Conservation (phyloP, 768 basidiomycete genomes). For the Xerocomus potaroensis region DNA sequence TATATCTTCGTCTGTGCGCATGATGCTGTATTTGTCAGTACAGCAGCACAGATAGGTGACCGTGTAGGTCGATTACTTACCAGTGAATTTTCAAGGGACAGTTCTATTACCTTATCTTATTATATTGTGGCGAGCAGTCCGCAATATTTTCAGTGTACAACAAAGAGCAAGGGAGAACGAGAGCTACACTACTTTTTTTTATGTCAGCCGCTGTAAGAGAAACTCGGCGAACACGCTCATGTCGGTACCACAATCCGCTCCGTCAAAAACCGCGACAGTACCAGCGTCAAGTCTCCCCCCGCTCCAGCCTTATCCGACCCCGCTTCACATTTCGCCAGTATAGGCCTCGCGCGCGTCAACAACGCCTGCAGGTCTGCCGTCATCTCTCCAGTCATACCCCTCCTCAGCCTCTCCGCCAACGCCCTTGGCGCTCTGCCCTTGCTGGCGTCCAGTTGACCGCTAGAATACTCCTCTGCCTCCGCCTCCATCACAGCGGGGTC, state of each 20-base stretch:
- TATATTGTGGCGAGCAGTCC: no score
- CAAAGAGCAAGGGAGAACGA: neutral
- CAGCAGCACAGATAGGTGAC: no score
- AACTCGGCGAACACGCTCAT: constrained; percentile 16
- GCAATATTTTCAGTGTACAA: neutral
- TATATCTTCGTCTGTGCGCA: no score
- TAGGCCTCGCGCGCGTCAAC: constrained; percentile 58
- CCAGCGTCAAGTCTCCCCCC: constrained; percentile 51
- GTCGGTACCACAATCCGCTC: constrained; percentile 49
- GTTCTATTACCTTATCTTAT: no score
- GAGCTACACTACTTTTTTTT: constrained; percentile 18
- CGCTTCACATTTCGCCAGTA: constrained; percentile 56
- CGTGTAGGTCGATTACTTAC: no score
- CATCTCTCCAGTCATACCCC: constrained; percentile 81
- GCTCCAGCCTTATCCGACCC: constrained; percentile 37
- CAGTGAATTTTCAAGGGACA: no score
- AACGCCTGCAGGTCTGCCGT: constrained; percentile 65
- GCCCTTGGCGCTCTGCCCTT: constrained; percentile 43
- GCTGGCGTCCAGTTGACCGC: constrained; percentile 17
- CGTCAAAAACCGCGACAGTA: constrained; percentile 61
- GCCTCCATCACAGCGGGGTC: constrained; percentile 40
- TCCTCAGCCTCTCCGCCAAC: constrained; percentile 60
- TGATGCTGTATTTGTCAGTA: no score
- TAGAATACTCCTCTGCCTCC: constrained; percentile 42
- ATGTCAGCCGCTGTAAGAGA: neutral